phyloP scores from a whole-genome alignment of 2,329 filamentous ascomycete species.

The Calonectria naviculata region DNA sequence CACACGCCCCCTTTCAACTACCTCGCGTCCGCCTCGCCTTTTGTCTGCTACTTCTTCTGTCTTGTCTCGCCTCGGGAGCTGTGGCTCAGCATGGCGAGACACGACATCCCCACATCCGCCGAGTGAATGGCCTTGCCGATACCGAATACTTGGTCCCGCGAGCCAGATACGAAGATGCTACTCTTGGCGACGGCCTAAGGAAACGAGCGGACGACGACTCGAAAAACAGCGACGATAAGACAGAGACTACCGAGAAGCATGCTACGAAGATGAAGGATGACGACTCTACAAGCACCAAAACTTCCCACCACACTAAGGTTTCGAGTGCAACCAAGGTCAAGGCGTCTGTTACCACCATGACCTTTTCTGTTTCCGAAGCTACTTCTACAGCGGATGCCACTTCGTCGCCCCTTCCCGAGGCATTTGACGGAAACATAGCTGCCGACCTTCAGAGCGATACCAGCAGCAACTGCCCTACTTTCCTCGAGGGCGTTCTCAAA shows the following conservation, averaged over 20 bases:
- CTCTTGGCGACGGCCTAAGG: slow-evolving; percentile 6
- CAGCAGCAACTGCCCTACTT: slow-evolving; percentile 68
- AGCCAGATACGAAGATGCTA: neutral
- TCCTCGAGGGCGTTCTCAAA: slow-evolving; percentile 75
- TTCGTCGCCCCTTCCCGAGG: slow-evolving; percentile 63
- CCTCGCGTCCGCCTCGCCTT: slow-evolving; percentile 28
- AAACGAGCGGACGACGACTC: slow-evolving; percentile 20
- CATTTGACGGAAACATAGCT: slow-evolving; percentile 74
- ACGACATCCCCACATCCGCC: slow-evolving; percentile 6
- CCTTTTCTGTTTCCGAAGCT: slow-evolving; percentile 30
- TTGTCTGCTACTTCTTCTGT: slow-evolving; percentile 30
- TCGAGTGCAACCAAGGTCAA: slow-evolving; percentile 22
- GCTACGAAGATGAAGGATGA: slow-evolving; percentile 15
- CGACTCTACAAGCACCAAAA: slow-evolving; percentile 4
- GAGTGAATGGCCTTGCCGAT: neutral
- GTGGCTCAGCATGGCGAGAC: slow-evolving; percentile 32
- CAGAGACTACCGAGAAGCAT: neutral
- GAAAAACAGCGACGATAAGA: neutral
- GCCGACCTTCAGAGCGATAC: slow-evolving; percentile 68
- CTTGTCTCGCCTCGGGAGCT: slow-evolving; percentile 36
- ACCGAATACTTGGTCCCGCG: neutral
- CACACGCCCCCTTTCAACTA: slow-evolving; percentile 7
- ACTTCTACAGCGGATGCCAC: slow-evolving; percentile 34
- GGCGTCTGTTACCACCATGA: slow-evolving; percentile 31
- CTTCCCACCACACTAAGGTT: slow-evolving; percentile 25